Conservation (phyloP, 805 yeast species). For the Maudiozyma turicensis region DNA sequence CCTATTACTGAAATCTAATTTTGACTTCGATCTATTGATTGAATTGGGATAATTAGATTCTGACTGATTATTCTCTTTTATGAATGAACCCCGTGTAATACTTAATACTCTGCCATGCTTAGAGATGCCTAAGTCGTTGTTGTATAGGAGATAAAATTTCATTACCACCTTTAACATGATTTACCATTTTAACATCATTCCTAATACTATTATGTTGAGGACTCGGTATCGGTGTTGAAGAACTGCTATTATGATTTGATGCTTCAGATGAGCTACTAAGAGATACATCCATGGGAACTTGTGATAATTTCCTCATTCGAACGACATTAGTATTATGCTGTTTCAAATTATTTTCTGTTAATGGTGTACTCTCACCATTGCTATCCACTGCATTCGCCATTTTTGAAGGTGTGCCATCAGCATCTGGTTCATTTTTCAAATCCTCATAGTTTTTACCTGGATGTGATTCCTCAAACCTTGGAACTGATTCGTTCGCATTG, state of each 20-base stretch:
- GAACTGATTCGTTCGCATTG: not conserved
- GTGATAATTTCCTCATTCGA: not conserved
- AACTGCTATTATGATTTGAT: slow-evolving; percentile 7
- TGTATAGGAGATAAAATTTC: not conserved
- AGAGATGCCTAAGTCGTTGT: slow-evolving; percentile 13
- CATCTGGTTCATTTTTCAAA: too few relatives aligned
- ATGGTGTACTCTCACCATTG: not conserved
- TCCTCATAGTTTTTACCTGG: not conserved
- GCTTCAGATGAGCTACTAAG: slow-evolving; percentile 10
- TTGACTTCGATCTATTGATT: too few relatives aligned
- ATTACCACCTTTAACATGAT: too few relatives aligned
- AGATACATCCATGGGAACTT: not conserved
- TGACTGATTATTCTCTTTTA: too few relatives aligned
- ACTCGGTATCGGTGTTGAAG: slow-evolving; percentile 13
- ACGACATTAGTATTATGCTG: not conserved
- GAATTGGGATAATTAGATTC: too few relatives aligned
- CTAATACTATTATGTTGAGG: slow-evolving; percentile 3
- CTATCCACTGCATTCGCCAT: not conserved
- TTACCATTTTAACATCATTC: not conserved
- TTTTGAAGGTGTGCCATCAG: not conserved
- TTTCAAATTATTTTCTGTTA: not conserved
- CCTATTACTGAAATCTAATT: too few relatives aligned
- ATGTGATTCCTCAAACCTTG: not conserved
- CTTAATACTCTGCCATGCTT: slow-evolving; percentile 1
- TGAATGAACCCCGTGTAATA: not conserved